A percentile compares a stretch with the other conserved stretches of the same genome.
Conservation (phyloP, 805 yeast genomes). For the Torulaspora maleeae region DNA sequence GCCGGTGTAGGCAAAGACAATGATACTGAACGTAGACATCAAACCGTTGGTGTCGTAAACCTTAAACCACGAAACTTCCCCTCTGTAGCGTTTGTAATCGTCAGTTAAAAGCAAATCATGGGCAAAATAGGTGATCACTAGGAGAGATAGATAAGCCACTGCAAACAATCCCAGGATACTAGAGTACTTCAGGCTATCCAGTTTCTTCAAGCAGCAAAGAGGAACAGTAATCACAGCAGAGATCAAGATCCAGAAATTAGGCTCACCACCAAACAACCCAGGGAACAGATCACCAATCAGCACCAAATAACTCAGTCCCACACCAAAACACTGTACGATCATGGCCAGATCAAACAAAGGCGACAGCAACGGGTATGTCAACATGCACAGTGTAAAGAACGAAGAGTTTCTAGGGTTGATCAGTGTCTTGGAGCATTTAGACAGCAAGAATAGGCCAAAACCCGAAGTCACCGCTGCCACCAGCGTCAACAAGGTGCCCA, state of each 20-base stretch:
- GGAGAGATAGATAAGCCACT: slow-evolving; percentile 48
- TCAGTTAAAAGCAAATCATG: slow-evolving; percentile 31
- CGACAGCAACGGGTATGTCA: slow-evolving; percentile 67
- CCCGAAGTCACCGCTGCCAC: slow-evolving; percentile 64
- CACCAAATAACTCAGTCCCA: slow-evolving; percentile 64
- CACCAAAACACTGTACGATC: slow-evolving; percentile 76
- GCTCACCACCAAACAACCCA: slow-evolving; percentile 45
- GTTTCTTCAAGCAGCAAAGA: slow-evolving; percentile 51
- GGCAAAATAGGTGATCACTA: slow-evolving; percentile 45
- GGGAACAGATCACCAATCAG: slow-evolving; percentile 77
- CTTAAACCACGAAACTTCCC: slow-evolving; percentile 40
- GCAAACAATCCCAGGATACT: slow-evolving; percentile 66
- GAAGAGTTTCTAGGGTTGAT: slow-evolving; percentile 56
- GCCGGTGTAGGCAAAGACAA: slow-evolving; percentile 77
- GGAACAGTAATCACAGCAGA: slow-evolving; percentile 57
- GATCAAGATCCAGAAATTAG: slow-evolving; percentile 42
- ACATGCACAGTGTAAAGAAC: slow-evolving; percentile 63
- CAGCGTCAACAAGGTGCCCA: slow-evolving; percentile 52
- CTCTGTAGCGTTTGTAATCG: slow-evolving; percentile 42
- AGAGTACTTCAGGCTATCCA: slow-evolving; percentile 68
- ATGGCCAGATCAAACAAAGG: slow-evolving; percentile 72
- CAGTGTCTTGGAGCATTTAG: slow-evolving; percentile 51
- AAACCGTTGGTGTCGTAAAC: slow-evolving; percentile 44
- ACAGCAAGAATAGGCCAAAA: slow-evolving; percentile 62
- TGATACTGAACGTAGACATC: slow-evolving; percentile 63